Conservation (phyloP, 2,329 filamentous ascomycete genomes). For the Colletotrichum higginsianum region DNA sequence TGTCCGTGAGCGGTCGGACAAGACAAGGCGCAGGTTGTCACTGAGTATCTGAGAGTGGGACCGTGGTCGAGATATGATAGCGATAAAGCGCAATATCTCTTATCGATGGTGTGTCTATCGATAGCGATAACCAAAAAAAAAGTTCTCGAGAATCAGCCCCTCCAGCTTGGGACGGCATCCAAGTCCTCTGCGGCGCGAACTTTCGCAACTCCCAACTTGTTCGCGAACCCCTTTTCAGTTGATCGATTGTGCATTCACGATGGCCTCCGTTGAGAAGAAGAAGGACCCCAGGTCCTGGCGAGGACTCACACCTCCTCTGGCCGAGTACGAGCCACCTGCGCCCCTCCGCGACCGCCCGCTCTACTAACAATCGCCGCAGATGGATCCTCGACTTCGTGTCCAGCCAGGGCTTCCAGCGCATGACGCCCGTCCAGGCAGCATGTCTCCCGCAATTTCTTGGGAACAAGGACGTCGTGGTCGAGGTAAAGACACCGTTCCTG, state of each 20-base stretch:
- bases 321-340: slow-evolving; percentile 45
- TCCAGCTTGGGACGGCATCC: slow-evolving; percentile 22
- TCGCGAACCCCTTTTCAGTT: not conserved
- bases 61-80: not conserved
- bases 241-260: slow-evolving; percentile 35
- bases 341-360: slow-evolving; percentile 68
- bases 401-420: slow-evolving; percentile 87
- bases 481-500: slow-evolving; percentile 61
- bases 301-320: slow-evolving; percentile 55
- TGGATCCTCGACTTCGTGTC: slow-evolving; percentile 90
- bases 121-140: slow-evolving; percentile 39
- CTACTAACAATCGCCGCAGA: slow-evolving; percentile 80
- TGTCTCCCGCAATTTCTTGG: slow-evolving; percentile 90
- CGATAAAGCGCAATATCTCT: slow-evolving; percentile 8
- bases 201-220: not conserved
- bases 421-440: slow-evolving; percentile 96
- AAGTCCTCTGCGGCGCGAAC: slow-evolving; percentile 14
- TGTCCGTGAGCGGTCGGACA: slow-evolving; percentile 41
- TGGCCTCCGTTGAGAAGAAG: slow-evolving; percentile 57
- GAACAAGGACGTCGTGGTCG: slow-evolving; percentile 93
- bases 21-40: slow-evolving; percentile 29
- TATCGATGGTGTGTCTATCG: not conserved
- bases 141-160: slow-evolving; percentile 33
- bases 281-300: slow-evolving; percentile 65
- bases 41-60: not conserved